phyloP scores from a whole-genome alignment of 805 yeast species.

The Hemisphaericaspora nanyangensis region DNA sequence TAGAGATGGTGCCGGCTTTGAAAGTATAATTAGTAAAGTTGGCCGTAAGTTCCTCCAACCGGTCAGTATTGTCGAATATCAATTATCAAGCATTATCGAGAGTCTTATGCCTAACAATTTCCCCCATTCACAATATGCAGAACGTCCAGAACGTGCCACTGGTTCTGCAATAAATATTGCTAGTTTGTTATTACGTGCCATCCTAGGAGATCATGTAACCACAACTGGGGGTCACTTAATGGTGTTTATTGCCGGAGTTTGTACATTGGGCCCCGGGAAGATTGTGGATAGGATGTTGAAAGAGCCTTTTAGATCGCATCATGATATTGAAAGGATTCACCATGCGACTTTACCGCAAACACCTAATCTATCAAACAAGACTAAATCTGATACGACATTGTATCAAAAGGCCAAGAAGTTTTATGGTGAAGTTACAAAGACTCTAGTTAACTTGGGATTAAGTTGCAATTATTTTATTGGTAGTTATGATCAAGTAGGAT shows the following conservation, averaged over 20 bases:
- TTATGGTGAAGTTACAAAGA: conserved; percentile 47
- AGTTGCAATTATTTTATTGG: conserved; percentile 59
- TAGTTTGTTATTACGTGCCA: conserved; percentile 34
- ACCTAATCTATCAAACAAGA: conserved; percentile 33
- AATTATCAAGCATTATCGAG: conserved; percentile 46
- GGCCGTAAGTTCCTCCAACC: conserved; percentile 43
- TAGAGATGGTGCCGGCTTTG: conserved; percentile 1
- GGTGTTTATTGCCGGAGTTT: conserved; percentile 59
- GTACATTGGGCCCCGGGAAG: conserved; percentile 62
- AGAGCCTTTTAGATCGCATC: conserved; percentile 65
- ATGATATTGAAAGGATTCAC: conserved; percentile 47
- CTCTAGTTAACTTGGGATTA: conserved; percentile 48
- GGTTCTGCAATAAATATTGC: conserved; percentile 56
- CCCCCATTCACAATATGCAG: conserved; percentile 36
- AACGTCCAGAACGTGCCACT: conserved; percentile 52
- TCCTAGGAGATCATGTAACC: conserved; percentile 32
- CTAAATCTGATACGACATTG: conserved; percentile 26
- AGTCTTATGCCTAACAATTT: conserved; percentile 47
- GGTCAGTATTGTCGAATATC: conserved; percentile 47
- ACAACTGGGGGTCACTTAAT: conserved; percentile 52
- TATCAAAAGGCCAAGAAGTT: conserved; percentile 39
- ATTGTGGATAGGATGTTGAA: conserved; percentile 54
- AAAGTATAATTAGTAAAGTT: conserved; percentile 10
- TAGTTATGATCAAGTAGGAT: conserved; percentile 65
- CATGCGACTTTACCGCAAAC: conserved; percentile 21